phyloP scores from a whole-genome alignment of 108 stramenopile species.

The Bacterosira constricta region DNA sequence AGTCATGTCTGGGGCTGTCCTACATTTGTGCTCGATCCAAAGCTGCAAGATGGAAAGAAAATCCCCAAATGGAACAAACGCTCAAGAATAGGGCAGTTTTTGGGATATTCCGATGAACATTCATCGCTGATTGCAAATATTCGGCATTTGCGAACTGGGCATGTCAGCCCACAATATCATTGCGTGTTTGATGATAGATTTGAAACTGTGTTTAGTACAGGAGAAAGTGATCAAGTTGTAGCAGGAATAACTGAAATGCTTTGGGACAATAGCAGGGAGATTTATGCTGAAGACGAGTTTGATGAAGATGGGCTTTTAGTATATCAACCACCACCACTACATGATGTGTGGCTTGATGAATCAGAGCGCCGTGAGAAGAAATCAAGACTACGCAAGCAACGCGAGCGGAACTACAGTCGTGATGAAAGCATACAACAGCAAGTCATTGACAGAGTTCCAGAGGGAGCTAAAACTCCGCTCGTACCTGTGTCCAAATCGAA shows the following conservation, averaged over 20 bases:
- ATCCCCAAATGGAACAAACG: constrained; percentile 25
- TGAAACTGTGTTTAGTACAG: constrained; percentile 16
- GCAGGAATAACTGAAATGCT: constrained; percentile 1
- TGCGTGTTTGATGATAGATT: constrained; percentile 31
- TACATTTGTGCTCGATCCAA: constrained; percentile 19
- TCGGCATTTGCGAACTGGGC: not conserved
- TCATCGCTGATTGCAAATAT: constrained; percentile 19
- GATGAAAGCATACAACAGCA: not conserved
- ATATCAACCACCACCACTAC: constrained; percentile 15
- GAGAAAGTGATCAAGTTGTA: not conserved
- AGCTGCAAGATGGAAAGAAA: constrained; percentile 21
- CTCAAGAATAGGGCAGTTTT: constrained; percentile 19
- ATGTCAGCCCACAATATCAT: constrained; percentile 16
- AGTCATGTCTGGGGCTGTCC: constrained; percentile 41
- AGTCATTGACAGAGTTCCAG: not conserved
- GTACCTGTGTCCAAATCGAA: no score
- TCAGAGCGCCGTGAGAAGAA: not conserved
- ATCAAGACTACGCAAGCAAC: not conserved
- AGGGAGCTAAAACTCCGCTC: no score
- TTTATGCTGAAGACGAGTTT: constrained; percentile 16
- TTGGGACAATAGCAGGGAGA: not conserved
- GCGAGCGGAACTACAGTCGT: not conserved
- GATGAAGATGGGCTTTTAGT: constrained; percentile 6
- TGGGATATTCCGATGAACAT: constrained; percentile 15
- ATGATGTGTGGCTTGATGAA: constrained; percentile 21